phyloP scores from a whole-genome alignment of 2,329 filamentous ascomycete species.

The Pyrenophora seminiperda region DNA sequence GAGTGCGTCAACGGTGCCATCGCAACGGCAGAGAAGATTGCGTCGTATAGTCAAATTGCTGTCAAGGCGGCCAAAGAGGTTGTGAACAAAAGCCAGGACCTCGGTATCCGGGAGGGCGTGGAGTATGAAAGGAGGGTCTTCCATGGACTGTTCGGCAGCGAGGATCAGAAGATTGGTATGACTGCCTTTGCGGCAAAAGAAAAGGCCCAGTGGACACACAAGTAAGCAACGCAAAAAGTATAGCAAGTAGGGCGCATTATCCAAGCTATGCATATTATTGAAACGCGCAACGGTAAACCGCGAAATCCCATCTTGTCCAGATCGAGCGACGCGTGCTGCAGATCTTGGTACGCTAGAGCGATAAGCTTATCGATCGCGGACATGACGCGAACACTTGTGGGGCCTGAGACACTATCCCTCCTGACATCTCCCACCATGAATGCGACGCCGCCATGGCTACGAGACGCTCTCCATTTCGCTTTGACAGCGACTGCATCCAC shows the following conservation, averaged over 20 bases:
- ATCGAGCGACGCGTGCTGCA: slow-evolving; percentile 16
- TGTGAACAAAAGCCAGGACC: slow-evolving; percentile 98
- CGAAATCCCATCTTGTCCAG: slow-evolving; percentile 1
- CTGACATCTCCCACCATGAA: slow-evolving; percentile 15
- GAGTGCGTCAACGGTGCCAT: slow-evolving; percentile 81
- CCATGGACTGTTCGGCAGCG: slow-evolving; percentile 88
- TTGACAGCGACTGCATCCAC: slow-evolving; percentile 33
- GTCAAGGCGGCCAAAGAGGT: slow-evolving; percentile 93
- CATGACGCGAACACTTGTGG: slow-evolving; percentile 19
- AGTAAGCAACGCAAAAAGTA: slow-evolving; percentile 54
- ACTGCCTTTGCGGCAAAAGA: slow-evolving; percentile 93
- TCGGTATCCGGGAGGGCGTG: slow-evolving; percentile 83
- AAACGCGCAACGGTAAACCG: background rate
- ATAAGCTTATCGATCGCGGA: slow-evolving; percentile 25
- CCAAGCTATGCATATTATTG: background rate
- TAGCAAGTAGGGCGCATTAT: background rate
- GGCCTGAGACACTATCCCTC: slow-evolving; percentile 8
- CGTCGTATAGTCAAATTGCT: slow-evolving; percentile 82
- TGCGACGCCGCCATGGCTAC: slow-evolving; percentile 26
- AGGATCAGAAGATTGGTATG: slow-evolving; percentile 97
- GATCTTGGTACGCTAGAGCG: slow-evolving; percentile 2
- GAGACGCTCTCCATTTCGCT: slow-evolving; percentile 31
- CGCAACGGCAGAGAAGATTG: slow-evolving; percentile 86
- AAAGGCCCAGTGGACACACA: slow-evolving; percentile 87
- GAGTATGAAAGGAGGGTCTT: slow-evolving; percentile 95